Base-by-base conservation (phyloP, 2,329 filamentous ascomycete genomes). In the Fusarium marasasianum region DNA sequence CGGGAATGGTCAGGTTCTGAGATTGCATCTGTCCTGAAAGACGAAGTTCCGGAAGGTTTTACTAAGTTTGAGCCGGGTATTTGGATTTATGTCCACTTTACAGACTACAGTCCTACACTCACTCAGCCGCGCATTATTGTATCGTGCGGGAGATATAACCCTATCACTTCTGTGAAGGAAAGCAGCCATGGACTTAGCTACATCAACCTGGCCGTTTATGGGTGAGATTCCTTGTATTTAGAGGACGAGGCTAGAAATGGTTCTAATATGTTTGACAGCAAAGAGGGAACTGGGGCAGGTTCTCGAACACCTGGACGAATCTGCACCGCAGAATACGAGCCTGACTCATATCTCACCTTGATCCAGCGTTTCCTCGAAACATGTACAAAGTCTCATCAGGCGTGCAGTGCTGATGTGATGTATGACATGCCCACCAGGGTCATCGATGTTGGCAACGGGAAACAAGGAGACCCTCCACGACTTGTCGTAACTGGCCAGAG, bases 11-110 rank as follows among this genome's bases (percentile, higher is more conserved):
- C n/a, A 5, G 3, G 2, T 13, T 35, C 37, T 3, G 20, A 69
- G 15, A 63, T 68, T 8, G 29, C 56, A n/a, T 35, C 33, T 37
- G 26, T 62, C 7, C 63, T 69, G 7, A 43, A 38, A 2, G 33
- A 13, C 2, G 14, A 56, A n/a, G 38, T 31, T 11, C 63, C 63
- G 3, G 43, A 67, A 22, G 50, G 38, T 0, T 43, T 62, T 4
- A 43, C 40, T 1, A 54, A 47, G 10, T 68, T 62, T 38, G 66
- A 69, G 13, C 63, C 55, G 0, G 24, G 31, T 0, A 68, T 68
- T 7, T 69, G 66, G 63, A 62, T 69, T 17, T 68, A 68, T 22
- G 48, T 57, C 7, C 53, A 68, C n/a, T 62, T 69, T 8, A 45
- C 35, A 31, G 53, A 66, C 8, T 60, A 24, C 18, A 9, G 40